Conservation (phyloP, 768 basidiomycete genomes). For the Termitomyces sp. region DNA sequence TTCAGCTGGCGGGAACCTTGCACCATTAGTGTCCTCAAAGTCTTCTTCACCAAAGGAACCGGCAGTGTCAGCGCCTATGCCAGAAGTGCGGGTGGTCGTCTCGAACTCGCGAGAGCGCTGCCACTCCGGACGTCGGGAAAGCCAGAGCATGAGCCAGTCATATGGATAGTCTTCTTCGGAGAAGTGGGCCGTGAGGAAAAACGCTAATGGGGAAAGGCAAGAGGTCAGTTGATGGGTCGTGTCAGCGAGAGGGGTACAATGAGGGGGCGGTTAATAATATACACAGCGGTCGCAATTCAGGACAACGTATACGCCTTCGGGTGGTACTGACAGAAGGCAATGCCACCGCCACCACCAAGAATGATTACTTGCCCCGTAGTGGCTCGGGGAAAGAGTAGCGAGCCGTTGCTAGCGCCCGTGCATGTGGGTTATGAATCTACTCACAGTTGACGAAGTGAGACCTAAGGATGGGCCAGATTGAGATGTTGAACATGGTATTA, state of each 20-base stretch:
- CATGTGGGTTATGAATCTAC: constrained; percentile 24
- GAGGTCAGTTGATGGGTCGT: constrained; percentile 24
- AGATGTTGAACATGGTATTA: background rate
- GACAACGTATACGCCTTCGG: background rate
- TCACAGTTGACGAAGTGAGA: constrained; percentile 86
- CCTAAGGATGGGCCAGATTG: constrained; percentile 36
- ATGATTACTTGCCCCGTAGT: background rate
- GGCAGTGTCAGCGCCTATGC: constrained; percentile 56
- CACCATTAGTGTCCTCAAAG: constrained; percentile 36
- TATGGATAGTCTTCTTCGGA: constrained; percentile 89
- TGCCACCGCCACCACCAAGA: background rate
- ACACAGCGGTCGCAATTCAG: constrained; percentile 1
- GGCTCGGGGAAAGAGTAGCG: background rate
- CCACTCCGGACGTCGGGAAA: constrained; percentile 82
- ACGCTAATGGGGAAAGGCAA: constrained; percentile 43
- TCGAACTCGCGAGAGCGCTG: constrained; percentile 88
- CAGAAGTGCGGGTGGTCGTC: constrained; percentile 75
- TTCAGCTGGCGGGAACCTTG: constrained; percentile 16
- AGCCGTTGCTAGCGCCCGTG: constrained; percentile 10
- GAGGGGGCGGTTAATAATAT: constrained; percentile 15
- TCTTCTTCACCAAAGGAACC: constrained; percentile 59
- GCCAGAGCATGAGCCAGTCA: constrained; percentile 91
- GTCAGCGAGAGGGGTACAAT: constrained; percentile 21
- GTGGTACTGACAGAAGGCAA: background rate
- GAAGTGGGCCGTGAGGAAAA: constrained; percentile 90